phyloP scores from a whole-genome alignment of 495 filamentous ascomycete genomes.

The Echria macrotheca region DNA sequence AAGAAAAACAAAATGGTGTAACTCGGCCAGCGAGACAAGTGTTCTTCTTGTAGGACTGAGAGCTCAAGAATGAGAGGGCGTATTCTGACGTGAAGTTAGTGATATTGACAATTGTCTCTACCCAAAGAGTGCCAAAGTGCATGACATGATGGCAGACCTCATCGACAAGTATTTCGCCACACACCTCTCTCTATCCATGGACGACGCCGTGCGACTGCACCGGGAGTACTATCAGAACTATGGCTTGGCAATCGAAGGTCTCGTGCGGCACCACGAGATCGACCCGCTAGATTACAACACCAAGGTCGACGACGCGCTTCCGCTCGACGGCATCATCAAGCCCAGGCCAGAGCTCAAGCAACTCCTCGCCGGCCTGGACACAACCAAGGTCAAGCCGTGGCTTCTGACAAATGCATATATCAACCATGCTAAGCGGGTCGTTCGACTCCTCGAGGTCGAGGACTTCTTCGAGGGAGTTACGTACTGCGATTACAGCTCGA shows the following conservation, averaged over 20 bases:
- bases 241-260: slow-evolving; percentile 91
- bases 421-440: slow-evolving; percentile 77
- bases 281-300: slow-evolving; percentile 92
- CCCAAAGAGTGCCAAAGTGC: slow-evolving; percentile 61
- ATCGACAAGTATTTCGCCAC: slow-evolving; percentile 79
- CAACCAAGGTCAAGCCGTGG: slow-evolving; percentile 77
- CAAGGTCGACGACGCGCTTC: slow-evolving; percentile 91
- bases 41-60: slow-evolving; percentile 42
- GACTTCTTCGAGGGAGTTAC: slow-evolving; percentile 91
- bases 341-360: slow-evolving; percentile 68
- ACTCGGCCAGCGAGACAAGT: slow-evolving; percentile 25
- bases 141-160: slow-evolving; percentile 66
- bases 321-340: slow-evolving; percentile 74
- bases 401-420: slow-evolving; percentile 95
- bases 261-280: slow-evolving; percentile 91
- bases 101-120: slow-evolving; percentile 97
- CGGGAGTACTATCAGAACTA: slow-evolving; percentile 91
- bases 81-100: slow-evolving; percentile 20
- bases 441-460: slow-evolving; percentile 73
- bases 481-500: slow-evolving; percentile 74
- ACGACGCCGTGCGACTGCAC: slow-evolving; percentile 78
- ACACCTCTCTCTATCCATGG: slow-evolving; percentile 63
- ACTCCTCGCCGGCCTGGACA: slow-evolving; percentile 75
- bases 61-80: background rate
- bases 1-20: slow-evolving; percentile 6